Conservation (phyloP, 2,329 filamentous ascomycete species). For the Penicillium capsulatum region DNA sequence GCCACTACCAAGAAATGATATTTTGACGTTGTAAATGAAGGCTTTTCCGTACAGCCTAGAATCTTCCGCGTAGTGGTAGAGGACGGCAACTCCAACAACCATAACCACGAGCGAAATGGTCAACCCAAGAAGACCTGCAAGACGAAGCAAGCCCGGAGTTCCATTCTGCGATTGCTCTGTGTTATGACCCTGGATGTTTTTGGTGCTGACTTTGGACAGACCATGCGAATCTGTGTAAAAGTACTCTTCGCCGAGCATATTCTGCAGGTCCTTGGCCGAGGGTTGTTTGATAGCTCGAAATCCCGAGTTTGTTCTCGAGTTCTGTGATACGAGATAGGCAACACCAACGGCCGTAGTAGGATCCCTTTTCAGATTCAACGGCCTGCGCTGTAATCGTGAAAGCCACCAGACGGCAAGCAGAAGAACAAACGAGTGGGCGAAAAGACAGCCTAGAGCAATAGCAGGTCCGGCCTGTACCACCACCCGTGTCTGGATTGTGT, state of each 20-base stretch:
- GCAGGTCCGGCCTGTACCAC: slow-evolving; percentile 12
- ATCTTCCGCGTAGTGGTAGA: slow-evolving; percentile 10
- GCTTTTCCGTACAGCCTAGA: slow-evolving; percentile 10
- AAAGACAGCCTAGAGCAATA: slow-evolving; percentile 12
- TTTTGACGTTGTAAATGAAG: slow-evolving; percentile 13
- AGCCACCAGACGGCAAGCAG: slow-evolving; percentile 10
- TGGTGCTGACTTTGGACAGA: neutral
- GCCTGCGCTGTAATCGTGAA: neutral
- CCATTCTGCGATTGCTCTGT: slow-evolving; percentile 10
- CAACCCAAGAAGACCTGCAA: slow-evolving; percentile 9
- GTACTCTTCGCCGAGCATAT: slow-evolving; percentile 1
- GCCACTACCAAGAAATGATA: slow-evolving; percentile 8
- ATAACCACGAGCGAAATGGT: neutral
- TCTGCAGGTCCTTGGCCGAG: slow-evolving; percentile 4
- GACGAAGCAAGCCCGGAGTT: slow-evolving; percentile 11
- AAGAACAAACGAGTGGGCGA: slow-evolving; percentile 11
- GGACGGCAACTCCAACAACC: slow-evolving; percentile 8
- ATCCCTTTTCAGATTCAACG: slow-evolving; percentile 13
- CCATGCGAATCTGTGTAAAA: slow-evolving; percentile 10
- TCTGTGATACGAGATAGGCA: slow-evolving; percentile 7
- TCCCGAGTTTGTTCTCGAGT: neutral
- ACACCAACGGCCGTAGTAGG: slow-evolving; percentile 7
- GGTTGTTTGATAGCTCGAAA: slow-evolving; percentile 12
- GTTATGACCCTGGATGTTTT: neutral
- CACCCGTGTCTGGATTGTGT: slow-evolving; percentile 7